Base-by-base conservation (phyloP, 202 grass and related monocot genomes). In the Tripidium arundinaceum region DNA sequence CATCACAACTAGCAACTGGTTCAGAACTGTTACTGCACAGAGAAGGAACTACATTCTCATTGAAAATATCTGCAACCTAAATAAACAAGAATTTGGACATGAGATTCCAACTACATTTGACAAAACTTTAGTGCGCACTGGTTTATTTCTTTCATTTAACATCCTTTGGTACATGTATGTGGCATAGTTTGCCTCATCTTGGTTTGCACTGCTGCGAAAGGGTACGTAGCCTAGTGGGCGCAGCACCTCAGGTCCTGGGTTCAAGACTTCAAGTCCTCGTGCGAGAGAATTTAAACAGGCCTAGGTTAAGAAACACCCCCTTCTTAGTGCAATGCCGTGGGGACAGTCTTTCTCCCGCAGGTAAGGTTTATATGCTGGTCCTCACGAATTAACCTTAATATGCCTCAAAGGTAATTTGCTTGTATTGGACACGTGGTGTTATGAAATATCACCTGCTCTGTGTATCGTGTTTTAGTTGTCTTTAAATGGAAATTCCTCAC, bases 321-420 rank as follows among this genome's bases (percentile, higher is more conserved):
- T 25, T 58, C 21, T 26, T 58, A 59, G 55, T 59, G 55, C 22
- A 59, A 59, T 26, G 22, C 22, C 55, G 1, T 59, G 55, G 22
- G 10, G 22, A 58, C 54, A 58, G 54, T 24, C 54, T 58, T 58
- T 58, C 10, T 58, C 22, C 54, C 54, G 22, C 22, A 58, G 3
- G 54, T 12, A 25, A 58, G 9, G 54, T 58, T 58, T 58, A n/a
- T n/a, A 66, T 81, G 84, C 70, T 93, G 88, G 83, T 68, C 88
- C 15, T 83, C 59, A 74, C 78, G 58, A 87, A 79, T 91, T 26
- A 86, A 93, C 67, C 85, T 95, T 60, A 92, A 84, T 74, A 76
- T 94, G 68, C 52, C 76, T 73, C 80, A 87, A 85, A 86, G 92
- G 92, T 91, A 55, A 65, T 25, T 50, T 47, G 62, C 21, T 62